Evolutionary conservation across 1,284 basidiomycete genomes (phyloP).

Genomic region (Vanrija pseudolonga): DNA sequence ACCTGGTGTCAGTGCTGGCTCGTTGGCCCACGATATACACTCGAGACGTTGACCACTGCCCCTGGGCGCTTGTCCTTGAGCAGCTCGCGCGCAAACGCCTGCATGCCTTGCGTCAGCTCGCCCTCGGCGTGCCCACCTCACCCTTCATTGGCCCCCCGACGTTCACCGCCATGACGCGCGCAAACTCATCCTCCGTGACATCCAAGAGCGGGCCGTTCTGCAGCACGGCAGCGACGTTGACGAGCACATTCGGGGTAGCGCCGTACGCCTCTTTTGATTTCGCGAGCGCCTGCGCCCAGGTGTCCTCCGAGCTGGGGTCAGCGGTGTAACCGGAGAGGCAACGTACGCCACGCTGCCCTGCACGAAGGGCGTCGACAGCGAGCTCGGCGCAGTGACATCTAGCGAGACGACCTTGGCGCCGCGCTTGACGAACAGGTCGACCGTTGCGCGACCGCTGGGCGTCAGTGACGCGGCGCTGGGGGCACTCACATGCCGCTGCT

Average conservation of each 20-base stretch:
- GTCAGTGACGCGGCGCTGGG: neutral
- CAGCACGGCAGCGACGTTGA: constrained; percentile 3
- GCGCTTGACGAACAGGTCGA: neutral
- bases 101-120: neutral
- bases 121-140: too few relatives aligned
- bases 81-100: constrained; percentile 1
- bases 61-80: neutral
- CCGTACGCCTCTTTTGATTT: neutral
- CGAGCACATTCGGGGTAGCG: neutral
- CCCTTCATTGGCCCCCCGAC: too few relatives aligned
- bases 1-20: too few relatives aligned
- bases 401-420: neutral
- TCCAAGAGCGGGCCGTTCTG: neutral
- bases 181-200: neutral
- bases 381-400: neutral
- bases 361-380: neutral
- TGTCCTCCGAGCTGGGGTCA: neutral
- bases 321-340: too few relatives aligned
- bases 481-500: neutral
- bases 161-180: too few relatives aligned
- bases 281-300: neutral
- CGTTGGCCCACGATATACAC: too few relatives aligned
- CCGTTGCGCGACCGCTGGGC: neutral
- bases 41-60: constrained; percentile 6
- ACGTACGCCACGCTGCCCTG: neutral